Base-by-base conservation (phyloP, 2,329 filamentous ascomycete genomes). In the Colletotrichum tamarilloi region DNA sequence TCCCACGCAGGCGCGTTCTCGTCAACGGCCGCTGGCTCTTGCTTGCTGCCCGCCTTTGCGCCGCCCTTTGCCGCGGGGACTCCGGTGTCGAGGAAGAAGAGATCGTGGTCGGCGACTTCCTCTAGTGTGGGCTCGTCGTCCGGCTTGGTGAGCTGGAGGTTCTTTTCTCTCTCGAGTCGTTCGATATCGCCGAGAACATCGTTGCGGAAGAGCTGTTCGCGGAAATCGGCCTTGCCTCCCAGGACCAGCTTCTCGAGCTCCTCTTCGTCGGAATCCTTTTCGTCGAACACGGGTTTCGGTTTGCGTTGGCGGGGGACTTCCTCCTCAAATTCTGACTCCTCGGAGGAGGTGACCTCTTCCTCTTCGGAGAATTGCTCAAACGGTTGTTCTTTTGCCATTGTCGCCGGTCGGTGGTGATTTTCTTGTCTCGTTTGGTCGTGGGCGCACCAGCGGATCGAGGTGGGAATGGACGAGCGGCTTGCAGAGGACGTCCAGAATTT, bases 211-310 rank as follows among this genome's bases (percentile, higher is more conserved):
- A 98, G 85, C 55, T 92, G 92, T 70, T 92, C 88, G 72, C 92
- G 89, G 82, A 98, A 98, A 42, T 92, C 94, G n/a, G 90, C 89
- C 59, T 92, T 91, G 83, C 97, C 94, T 68, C 97, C 97, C 75
- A 99, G 94, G 4, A 99, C 93, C 75, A 98, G 86, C 76, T 92
- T 91, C 85, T 98, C 96, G 35, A 98, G 90, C 80, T 96, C 94
- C 79, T 93, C 91, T 81, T 98, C 95, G 65, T 93, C 92, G 16
- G 91, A 92, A 80, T 97, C 95, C 80, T 96, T 97, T 63, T 93
- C 92, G 67, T 80, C 82, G 66, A 83, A 76, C 63, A 67, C 65
- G 70, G 72, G 76, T 35, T 75, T 77, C 56, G 71, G 70, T 52
- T 73, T 70, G 70, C 77, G 68, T 76, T 75, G 68, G 75, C 77